Conservation (phyloP, 1,139 yeast species). For the Magnusiomyces ingens region DNA sequence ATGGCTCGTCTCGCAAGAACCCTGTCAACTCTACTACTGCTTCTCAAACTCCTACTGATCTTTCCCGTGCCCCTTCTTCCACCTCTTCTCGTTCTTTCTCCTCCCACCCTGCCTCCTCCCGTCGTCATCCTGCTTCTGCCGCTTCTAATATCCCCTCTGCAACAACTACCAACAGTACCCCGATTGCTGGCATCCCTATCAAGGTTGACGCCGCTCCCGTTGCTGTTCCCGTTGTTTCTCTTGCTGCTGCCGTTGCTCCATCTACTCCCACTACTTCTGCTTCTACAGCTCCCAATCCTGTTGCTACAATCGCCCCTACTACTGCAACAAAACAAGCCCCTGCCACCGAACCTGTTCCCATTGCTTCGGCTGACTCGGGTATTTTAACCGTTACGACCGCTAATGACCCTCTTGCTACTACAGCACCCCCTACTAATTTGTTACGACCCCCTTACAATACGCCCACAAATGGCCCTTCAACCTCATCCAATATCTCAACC, state of each 20-base stretch:
- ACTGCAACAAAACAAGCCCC: not conserved
- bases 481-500: not conserved
- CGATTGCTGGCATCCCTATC: conserved; percentile 27
- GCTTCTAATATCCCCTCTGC: conserved; percentile 15
- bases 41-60: not conserved
- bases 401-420: conserved; percentile 2
- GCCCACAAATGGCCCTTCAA: not conserved
- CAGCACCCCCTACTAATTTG: conserved; percentile 2
- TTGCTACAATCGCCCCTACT: not conserved
- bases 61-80: not conserved
- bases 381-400: not conserved
- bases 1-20: not conserved
- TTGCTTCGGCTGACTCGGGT: not conserved
- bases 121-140: conserved; percentile 13
- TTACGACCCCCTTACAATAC: conserved; percentile 12
- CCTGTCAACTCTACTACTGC: not conserved
- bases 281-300: conserved; percentile 27
- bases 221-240: not conserved
- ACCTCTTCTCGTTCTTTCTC: not conserved
- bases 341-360: not conserved
- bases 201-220: not conserved
- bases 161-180: conserved; percentile 16
- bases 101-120: conserved; percentile 12
- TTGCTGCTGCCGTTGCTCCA: conserved; percentile 6
- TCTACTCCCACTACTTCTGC: conserved; percentile 16